Percentiles rank a stretch among this genome's conserved stretches.
phyloP scores from a whole-genome alignment of 2,329 filamentous ascomycete genomes.

The Venturia asperata region DNA sequence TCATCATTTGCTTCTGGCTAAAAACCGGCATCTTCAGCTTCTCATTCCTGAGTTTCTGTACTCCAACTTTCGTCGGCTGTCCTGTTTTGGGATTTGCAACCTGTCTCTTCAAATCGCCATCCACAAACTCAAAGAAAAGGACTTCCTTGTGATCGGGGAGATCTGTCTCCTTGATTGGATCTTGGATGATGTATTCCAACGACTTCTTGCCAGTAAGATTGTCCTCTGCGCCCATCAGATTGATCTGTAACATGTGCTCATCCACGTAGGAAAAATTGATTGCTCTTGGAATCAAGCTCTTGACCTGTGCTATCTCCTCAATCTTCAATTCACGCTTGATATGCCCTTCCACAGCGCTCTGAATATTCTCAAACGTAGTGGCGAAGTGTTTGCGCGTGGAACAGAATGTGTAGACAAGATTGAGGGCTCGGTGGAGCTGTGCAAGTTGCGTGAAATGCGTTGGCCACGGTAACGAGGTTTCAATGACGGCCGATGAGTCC shows the following conservation, averaged over 20 bases:
- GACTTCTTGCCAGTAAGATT: slow-evolving; percentile 53
- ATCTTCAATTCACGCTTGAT: slow-evolving; percentile 62
- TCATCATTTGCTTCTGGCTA: slow-evolving; percentile 86
- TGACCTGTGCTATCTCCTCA: slow-evolving; percentile 76
- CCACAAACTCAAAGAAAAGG: slow-evolving; percentile 84
- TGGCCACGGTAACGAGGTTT: slow-evolving; percentile 61
- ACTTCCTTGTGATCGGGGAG: slow-evolving; percentile 50
- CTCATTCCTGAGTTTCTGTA: slow-evolving; percentile 64
- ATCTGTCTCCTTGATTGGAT: slow-evolving; percentile 24
- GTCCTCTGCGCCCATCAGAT: slow-evolving; percentile 59
- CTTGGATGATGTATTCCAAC: slow-evolving; percentile 43
- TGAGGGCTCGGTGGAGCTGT: slow-evolving; percentile 75
- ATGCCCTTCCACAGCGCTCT: slow-evolving; percentile 74
- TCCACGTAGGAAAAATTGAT: slow-evolving; percentile 84
- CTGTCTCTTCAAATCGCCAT: slow-evolving; percentile 81
- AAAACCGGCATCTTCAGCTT: slow-evolving; percentile 86
- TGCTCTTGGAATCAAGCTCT: slow-evolving; percentile 65
- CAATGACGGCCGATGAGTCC: slow-evolving; percentile 41
- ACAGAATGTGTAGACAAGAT: slow-evolving; percentile 91
- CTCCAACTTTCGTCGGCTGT: slow-evolving; percentile 56
- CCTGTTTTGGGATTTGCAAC: slow-evolving; percentile 66
- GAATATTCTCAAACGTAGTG: slow-evolving; percentile 87
- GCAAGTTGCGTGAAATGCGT: slow-evolving; percentile 64
- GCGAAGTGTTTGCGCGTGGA: slow-evolving; percentile 85
- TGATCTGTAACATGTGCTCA: slow-evolving; percentile 72